Percentiles rank a stretch among this genome's conserved stretches.
Evolutionary conservation across 2,329 filamentous ascomycete species (phyloP).

Genomic region (Pyricularia pennisetigena): DNA sequence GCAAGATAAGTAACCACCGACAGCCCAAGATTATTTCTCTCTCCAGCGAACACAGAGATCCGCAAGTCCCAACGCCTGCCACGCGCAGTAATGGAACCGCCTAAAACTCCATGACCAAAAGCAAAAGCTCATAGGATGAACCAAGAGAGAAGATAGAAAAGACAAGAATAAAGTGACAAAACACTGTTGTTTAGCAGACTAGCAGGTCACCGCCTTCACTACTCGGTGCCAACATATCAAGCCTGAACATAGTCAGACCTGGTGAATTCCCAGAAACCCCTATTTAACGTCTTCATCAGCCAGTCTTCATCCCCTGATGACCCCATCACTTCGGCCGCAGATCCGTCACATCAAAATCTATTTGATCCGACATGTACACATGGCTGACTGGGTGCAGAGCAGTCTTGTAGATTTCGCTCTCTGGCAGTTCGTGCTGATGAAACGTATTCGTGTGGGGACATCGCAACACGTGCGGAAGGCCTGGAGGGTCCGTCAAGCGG

Average conservation of each 20-base stretch:
- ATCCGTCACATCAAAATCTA: constrained; percentile 52
- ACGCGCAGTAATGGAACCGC: not conserved
- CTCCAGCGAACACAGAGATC: not conserved
- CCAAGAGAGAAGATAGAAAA: not conserved
- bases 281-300: not conserved
- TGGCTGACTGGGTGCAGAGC: constrained; percentile 58
- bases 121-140: not conserved
- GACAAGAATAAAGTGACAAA: not conserved
- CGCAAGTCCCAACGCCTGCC: not conserved
- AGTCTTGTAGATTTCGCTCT: constrained; percentile 65
- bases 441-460: constrained; percentile 76
- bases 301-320: not conserved
- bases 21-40: not conserved
- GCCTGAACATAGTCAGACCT: not conserved
- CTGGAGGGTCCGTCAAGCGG: constrained; percentile 85
- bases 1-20: not conserved
- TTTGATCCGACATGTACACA: constrained; percentile 56
- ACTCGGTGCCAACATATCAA: not conserved
- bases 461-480: constrained; percentile 71
- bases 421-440: constrained; percentile 53
- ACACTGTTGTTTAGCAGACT: not conserved
- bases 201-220: not conserved
- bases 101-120: not conserved
- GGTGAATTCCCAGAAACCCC: not conserved
- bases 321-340: constrained; percentile 22